A percentile compares a stretch with the other conserved stretches of the same genome.
These are phyloP conservation scores for Coleophoma cylindrospora DNA, from an alignment of 2,329 filamentous ascomycete genomes.

Conservation along the genomic window DNA sequence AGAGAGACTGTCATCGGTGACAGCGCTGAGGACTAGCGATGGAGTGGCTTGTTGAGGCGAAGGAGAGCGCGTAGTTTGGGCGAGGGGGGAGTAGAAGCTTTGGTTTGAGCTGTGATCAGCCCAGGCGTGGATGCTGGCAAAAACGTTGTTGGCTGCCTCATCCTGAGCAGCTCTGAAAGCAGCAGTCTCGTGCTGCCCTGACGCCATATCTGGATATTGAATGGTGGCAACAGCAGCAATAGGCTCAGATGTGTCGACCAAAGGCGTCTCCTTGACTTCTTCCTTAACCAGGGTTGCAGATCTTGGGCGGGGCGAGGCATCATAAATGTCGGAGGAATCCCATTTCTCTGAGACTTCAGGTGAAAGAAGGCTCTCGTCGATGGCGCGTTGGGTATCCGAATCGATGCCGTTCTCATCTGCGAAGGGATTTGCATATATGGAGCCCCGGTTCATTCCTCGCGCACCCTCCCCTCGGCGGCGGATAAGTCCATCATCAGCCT, in stretches of 20 bases:
- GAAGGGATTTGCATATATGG: constrained; percentile 54
- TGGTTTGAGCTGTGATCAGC: constrained; percentile 36
- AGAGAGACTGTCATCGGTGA: constrained; percentile 11
- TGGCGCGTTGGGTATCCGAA: constrained; percentile 35
- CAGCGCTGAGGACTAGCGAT: constrained; percentile 19
- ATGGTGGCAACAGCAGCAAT: constrained; percentile 15
- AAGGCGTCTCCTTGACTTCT: constrained; percentile 10
- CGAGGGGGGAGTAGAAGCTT: constrained; percentile 57
- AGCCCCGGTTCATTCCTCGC: constrained; percentile 36
- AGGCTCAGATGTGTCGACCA: constrained; percentile 23
- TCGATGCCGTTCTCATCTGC: constrained; percentile 31
- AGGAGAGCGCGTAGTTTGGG: constrained; percentile 35
- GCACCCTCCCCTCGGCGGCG: constrained; percentile 43
- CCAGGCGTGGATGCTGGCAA: constrained; percentile 61
- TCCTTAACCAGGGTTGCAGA: constrained; percentile 1
- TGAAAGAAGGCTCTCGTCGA: constrained; percentile 36
- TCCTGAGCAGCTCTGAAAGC: not conserved
- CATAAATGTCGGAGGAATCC: constrained; percentile 48
- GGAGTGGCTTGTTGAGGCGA: constrained; percentile 12
- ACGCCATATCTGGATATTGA: not conserved
- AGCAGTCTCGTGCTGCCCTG: constrained; percentile 29
- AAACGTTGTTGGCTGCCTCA: constrained; percentile 37
- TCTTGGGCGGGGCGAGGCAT: constrained; percentile 10
- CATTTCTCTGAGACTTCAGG: constrained; percentile 37
- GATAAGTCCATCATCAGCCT: constrained; percentile 37